Base-by-base conservation (phyloP, 2,329 filamentous ascomycete species). In the Polytolypa hystricis region DNA sequence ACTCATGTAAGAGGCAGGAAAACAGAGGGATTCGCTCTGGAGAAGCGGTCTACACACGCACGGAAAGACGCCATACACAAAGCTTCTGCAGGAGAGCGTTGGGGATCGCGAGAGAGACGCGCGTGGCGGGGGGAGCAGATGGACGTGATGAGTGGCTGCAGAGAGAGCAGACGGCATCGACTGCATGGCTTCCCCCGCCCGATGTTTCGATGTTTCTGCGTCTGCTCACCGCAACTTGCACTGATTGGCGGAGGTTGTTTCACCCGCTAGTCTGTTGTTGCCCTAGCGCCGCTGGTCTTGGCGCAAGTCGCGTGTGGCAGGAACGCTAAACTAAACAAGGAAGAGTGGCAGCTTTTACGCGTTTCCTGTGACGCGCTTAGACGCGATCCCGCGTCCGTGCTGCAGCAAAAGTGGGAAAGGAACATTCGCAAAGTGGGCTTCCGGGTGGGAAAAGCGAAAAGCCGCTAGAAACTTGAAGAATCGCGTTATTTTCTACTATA, bases 101-200 rank as follows among this genome's bases (percentile, higher is more conserved):
- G 28, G 35, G 29, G 27, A 32, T 32, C 40, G 37, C 42, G 42
- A 40, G 40, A 38, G 14, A 14, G 25, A 26, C 34, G 26, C 40
- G 40, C n/a, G n/a, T n/a, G 40, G 31, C 42, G 42, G 40, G 37
- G 40, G 36, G 29, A 15, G 25, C 23, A 14, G 14, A 32, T 30
- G 35, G 40, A 44, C 42, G 42, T 40, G 42, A 42, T 44, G 37
- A 42, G 25, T 42, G 42, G 42, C 26, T 32, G 38, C 26, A 35
- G n/a, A n/a, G n/a, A n/a, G n/a, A n/a, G n/a, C n/a, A n/a, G n/a
- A n/a, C n/a, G n/a, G n/a, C n/a, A n/a, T n/a, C n/a, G n/a, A n/a
- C n/a, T n/a, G n/a, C n/a, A n/a, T n/a, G n/a, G n/a, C n/a, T n/a
- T n/a, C n/a, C n/a, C n/a, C n/a, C n/a, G n/a, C n/a, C n/a, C n/a